phyloP scores from a whole-genome alignment of 2,329 filamentous ascomycete genomes.

The Davidsoniella neocaledoniae region DNA sequence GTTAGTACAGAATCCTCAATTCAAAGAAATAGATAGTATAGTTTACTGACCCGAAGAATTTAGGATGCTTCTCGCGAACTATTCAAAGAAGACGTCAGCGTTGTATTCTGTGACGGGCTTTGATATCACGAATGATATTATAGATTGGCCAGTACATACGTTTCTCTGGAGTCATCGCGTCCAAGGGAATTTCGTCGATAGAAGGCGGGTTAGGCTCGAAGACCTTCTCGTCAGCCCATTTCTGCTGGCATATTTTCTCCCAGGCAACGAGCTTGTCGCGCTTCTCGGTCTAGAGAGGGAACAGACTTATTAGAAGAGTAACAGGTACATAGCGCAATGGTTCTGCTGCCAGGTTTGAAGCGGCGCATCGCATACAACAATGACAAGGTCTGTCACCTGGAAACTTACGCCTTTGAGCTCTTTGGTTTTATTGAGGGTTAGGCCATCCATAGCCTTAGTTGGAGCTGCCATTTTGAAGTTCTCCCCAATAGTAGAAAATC shows the following conservation, averaged over 20 bases:
- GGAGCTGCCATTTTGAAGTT: conserved; percentile 11
- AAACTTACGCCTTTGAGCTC: conserved; percentile 39
- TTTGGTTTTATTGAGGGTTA: conserved; percentile 41
- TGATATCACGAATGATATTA: neutral
- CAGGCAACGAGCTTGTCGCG: conserved; percentile 63
- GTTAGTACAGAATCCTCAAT: neutral
- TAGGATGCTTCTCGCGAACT: conserved; percentile 63
- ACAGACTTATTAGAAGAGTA: neutral
- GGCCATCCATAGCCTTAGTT: conserved; percentile 30
- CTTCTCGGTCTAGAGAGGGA: conserved; percentile 54
- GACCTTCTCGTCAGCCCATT: conserved; percentile 55
- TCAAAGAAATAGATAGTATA: conserved; percentile 28
- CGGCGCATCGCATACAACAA: neutral
- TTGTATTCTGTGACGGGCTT: neutral
- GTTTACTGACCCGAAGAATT: conserved; percentile 61
- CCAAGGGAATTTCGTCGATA: conserved; percentile 56
- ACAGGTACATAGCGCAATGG: neutral
- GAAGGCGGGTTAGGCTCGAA: conserved; percentile 81
- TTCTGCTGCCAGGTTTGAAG: no score
- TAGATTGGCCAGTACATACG: conserved; percentile 14
- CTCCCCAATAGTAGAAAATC: neutral
- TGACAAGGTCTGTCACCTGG: neutral
- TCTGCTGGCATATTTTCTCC: conserved; percentile 62
- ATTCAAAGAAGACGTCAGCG: neutral
- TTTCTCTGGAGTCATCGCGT: conserved; percentile 55